Evolutionary conservation across 2,329 filamentous ascomycete genomes (phyloP).

Genomic region (Aspergillus sp.): DNA sequence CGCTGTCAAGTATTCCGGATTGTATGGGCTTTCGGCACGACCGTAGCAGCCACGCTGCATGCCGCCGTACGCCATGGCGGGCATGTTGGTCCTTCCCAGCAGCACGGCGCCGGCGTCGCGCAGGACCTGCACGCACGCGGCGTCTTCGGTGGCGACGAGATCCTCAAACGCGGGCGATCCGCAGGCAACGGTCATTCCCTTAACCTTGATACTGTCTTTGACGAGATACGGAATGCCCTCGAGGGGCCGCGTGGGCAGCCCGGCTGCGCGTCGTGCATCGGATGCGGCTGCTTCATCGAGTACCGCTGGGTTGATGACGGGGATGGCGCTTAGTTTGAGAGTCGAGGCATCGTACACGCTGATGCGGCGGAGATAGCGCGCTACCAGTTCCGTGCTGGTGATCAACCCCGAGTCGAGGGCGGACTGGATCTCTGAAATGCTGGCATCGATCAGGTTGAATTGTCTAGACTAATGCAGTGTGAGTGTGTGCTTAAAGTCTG

Average conservation of each 20-base stretch:
- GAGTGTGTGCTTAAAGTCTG: background rate
- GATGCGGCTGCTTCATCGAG: slow-evolving; percentile 49
- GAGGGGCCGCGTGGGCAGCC: slow-evolving; percentile 37
- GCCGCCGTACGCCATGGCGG: slow-evolving; percentile 58
- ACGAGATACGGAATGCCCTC: slow-evolving; percentile 59
- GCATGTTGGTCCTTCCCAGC: slow-evolving; percentile 59
- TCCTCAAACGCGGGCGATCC: slow-evolving; percentile 55
- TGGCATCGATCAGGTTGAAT: slow-evolving; percentile 46
- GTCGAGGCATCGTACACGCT: slow-evolving; percentile 45
- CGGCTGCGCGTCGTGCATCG: slow-evolving; percentile 43
- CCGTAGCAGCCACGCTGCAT: slow-evolving; percentile 58
- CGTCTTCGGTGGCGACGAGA: slow-evolving; percentile 52
- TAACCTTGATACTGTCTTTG: slow-evolving; percentile 58
- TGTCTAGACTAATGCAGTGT: background rate
- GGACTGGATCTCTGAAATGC: slow-evolving; percentile 43
- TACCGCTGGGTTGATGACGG: slow-evolving; percentile 46
- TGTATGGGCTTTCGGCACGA: slow-evolving; percentile 57
- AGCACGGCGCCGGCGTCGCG: slow-evolving; percentile 51
- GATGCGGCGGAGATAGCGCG: slow-evolving; percentile 49
- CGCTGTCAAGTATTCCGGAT: slow-evolving; percentile 51
- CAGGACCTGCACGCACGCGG: slow-evolving; percentile 49
- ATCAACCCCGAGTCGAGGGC: slow-evolving; percentile 41
- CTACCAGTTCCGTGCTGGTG: slow-evolving; percentile 47
- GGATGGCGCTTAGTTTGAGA: slow-evolving; percentile 46
- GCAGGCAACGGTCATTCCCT: slow-evolving; percentile 52